Conservation (phyloP, 2,329 filamentous ascomycete species). For the Colletotrichum tropicale region DNA sequence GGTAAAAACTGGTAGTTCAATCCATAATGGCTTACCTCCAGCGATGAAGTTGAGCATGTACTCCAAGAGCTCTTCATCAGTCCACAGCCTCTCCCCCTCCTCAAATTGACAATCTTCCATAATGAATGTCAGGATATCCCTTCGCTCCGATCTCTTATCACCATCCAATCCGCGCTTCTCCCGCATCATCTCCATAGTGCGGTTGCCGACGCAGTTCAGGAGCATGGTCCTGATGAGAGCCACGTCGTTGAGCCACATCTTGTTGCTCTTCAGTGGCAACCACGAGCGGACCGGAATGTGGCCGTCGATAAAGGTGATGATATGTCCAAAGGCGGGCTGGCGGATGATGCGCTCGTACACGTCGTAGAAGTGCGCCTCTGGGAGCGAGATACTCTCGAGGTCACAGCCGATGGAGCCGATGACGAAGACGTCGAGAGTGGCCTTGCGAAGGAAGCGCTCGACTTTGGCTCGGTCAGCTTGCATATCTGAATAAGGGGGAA, state of each 20-base stretch:
- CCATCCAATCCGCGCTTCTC: slow-evolving; percentile 23
- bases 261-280: slow-evolving; percentile 43
- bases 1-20: neutral
- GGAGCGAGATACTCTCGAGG: slow-evolving; percentile 28
- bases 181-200: slow-evolving; percentile 24
- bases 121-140: slow-evolving; percentile 31
- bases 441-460: slow-evolving; percentile 30
- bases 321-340: slow-evolving; percentile 26
- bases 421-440: slow-evolving; percentile 38
- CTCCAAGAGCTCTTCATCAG: slow-evolving; percentile 27
- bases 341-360: slow-evolving; percentile 36
- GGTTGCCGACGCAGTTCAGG: slow-evolving; percentile 29
- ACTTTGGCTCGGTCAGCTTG: slow-evolving; percentile 21
- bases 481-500: neutral
- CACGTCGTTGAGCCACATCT: slow-evolving; percentile 37
- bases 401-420: slow-evolving; percentile 37
- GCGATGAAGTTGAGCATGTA: slow-evolving; percentile 28
- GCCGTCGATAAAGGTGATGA: slow-evolving; percentile 35
- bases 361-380: slow-evolving; percentile 29
- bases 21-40: slow-evolving; percentile 1
- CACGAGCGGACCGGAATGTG: slow-evolving; percentile 34
- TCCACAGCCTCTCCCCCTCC: slow-evolving; percentile 14
- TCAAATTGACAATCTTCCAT: slow-evolving; percentile 26
- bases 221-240: slow-evolving; percentile 36
- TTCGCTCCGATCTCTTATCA: slow-evolving; percentile 3